Evolutionary conservation across 306 rosid species (phyloP).

Genomic region (Dryas octopetala): DNA sequence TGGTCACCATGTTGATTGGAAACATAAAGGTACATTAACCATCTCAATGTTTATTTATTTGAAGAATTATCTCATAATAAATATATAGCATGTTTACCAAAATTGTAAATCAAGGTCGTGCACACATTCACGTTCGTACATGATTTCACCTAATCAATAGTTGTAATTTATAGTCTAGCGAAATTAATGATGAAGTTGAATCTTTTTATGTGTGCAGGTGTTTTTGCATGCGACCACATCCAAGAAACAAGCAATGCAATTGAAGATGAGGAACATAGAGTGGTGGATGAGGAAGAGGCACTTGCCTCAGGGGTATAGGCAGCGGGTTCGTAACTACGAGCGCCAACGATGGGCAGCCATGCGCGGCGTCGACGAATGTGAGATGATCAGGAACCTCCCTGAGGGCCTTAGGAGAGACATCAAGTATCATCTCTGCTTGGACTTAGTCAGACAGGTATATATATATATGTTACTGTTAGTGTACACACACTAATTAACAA

Average conservation of each 20-base stretch:
- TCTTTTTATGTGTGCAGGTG: conserved; percentile 42
- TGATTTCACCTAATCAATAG: no score
- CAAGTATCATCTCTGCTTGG: conserved; percentile 90
- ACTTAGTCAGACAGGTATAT: conserved; percentile 74
- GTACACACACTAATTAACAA: background rate
- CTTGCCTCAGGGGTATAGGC: conserved; percentile 67
- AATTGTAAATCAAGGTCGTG: no score
- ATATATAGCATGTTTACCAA: no score
- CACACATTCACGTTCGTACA: no score
- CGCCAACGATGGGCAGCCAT: conserved; percentile 86
- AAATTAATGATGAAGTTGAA: no score
- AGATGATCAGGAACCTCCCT: conserved; percentile 75
- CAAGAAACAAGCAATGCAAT: conserved; percentile 87
- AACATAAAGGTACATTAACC: conserved; percentile 69
- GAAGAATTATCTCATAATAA: no score
- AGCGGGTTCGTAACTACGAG: conserved; percentile 83
- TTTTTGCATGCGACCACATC: conserved; percentile 89
- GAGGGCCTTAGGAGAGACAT: conserved; percentile 91
- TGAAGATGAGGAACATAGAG: conserved; percentile 89
- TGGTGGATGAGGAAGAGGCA: conserved; percentile 96
- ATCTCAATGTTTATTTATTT: no score
- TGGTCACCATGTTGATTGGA: conserved; percentile 94
- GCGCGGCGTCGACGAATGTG: conserved; percentile 88
- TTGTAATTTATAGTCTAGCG: no score
- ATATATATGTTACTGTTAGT: no score